phyloP scores from a whole-genome alignment of 805 yeast genomes.

The Wickerhamomyces kurtzmanii region DNA sequence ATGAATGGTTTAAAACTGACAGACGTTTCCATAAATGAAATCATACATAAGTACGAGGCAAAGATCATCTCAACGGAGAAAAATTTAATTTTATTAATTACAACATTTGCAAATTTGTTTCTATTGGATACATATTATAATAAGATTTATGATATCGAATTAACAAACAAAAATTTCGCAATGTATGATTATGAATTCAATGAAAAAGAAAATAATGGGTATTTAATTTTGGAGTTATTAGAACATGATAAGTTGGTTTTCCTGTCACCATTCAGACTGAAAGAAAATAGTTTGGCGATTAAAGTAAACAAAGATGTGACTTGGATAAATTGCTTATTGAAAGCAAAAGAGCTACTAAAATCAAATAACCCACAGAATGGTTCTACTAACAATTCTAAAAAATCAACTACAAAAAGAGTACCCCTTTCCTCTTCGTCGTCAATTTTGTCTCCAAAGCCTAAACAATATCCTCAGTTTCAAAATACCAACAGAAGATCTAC shows the following conservation, averaged over 20 bases:
- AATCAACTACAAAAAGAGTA: conserved; percentile 3
- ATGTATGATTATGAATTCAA: conserved; percentile 78
- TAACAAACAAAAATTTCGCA: conserved; percentile 47
- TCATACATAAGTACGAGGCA: conserved; percentile 16
- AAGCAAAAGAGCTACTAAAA: conserved; percentile 49
- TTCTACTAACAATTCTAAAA: conserved; percentile 6
- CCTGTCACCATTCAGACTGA: conserved; percentile 28
- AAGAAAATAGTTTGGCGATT: conserved; percentile 17
- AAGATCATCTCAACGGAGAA: conserved; percentile 11
- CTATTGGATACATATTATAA: conserved; percentile 16
- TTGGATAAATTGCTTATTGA: conserved; percentile 65
- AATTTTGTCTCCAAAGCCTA: not conserved
- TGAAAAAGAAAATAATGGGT: conserved; percentile 47
- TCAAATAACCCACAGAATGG: conserved; percentile 8
- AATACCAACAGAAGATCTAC: not conserved
- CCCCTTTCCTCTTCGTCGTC: conserved; percentile 1
- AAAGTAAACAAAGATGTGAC: conserved; percentile 37
- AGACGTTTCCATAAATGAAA: conserved; percentile 21
- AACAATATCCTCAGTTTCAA: not conserved
- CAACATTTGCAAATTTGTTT: conserved; percentile 17
- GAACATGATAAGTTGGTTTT: conserved; percentile 49
- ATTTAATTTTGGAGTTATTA: conserved; percentile 52
- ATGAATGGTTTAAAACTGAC: conserved; percentile 8
- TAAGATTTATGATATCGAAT: conserved; percentile 25
- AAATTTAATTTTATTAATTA: conserved; percentile 20